These are phyloP conservation scores for Hymenoscyphus fraxineus DNA, from an alignment of 2,329 filamentous ascomycete species.

Conservation along the genomic window DNA sequence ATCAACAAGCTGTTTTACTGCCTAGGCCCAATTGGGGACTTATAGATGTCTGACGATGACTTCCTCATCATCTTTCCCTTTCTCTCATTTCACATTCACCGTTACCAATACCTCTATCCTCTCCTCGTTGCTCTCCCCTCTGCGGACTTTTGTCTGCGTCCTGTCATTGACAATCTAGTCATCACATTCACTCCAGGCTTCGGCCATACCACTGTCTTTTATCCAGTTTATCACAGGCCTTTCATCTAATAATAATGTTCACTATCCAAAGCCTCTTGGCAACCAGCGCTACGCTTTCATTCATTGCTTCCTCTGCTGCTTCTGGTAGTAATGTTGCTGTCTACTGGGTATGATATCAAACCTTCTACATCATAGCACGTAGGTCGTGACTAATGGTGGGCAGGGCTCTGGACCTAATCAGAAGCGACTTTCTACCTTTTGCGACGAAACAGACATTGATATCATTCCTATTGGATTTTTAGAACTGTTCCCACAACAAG, in stretches of 20 bases:
- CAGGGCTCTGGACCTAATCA: slow-evolving; percentile 42
- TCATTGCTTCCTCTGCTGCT: slow-evolving; percentile 30
- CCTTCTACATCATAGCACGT: background rate
- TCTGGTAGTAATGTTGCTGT: slow-evolving; percentile 38
- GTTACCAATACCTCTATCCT: slow-evolving; percentile 14
- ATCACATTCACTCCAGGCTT: slow-evolving; percentile 31
- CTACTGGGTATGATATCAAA: slow-evolving; percentile 39
- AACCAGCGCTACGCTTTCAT: slow-evolving; percentile 27
- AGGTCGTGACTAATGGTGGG: background rate
- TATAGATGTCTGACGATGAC: slow-evolving; percentile 13
- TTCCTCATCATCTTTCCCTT: slow-evolving; percentile 15
- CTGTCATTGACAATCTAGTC: slow-evolving; percentile 32
- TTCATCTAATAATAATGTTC: slow-evolving; percentile 29
- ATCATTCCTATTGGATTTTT: slow-evolving; percentile 44
- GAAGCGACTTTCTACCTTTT: slow-evolving; percentile 37
- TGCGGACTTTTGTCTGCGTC: slow-evolving; percentile 37
- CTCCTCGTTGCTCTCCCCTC: slow-evolving; percentile 15
- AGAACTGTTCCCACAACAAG: slow-evolving; percentile 39
- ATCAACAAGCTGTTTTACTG: background rate
- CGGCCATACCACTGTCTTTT: slow-evolving; percentile 32
- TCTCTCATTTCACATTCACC: slow-evolving; percentile 20
- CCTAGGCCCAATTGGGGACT: background rate
- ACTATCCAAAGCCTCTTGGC: slow-evolving; percentile 27
- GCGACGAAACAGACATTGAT: slow-evolving; percentile 39
- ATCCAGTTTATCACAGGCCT: slow-evolving; percentile 16